Conservation (phyloP, 352 stramenopile species). For the Globisporangium canariense region DNA sequence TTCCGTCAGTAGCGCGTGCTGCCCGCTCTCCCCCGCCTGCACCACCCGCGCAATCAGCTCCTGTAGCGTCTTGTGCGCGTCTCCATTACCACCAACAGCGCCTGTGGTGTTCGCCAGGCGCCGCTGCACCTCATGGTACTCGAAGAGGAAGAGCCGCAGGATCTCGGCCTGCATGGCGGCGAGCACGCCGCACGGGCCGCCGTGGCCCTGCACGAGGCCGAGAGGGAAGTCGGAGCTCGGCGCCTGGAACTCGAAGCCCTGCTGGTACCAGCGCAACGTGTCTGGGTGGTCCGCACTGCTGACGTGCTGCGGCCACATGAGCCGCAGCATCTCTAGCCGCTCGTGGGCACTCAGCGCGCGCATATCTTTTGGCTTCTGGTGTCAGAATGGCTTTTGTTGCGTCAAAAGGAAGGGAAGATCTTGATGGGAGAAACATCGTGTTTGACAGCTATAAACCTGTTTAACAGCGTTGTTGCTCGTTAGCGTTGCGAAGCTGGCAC, state of each 20-base stretch:
- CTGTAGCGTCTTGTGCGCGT: constrained; percentile 9
- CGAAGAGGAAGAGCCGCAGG: constrained; percentile 53
- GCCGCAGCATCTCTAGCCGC: constrained; percentile 14
- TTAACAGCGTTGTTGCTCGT: background rate
- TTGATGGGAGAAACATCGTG: background rate
- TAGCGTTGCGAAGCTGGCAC: too few relatives aligned
- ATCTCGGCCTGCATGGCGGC: constrained; percentile 76
- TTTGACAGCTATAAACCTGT: background rate
- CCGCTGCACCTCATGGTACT: constrained; percentile 13
- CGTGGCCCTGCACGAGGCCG: constrained; percentile 71
- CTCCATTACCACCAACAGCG: background rate
- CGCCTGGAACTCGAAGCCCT: constrained; percentile 52
- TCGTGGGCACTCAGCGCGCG: constrained; percentile 1
- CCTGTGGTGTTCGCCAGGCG: background rate
- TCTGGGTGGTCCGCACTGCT: constrained; percentile 20
- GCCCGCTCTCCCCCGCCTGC: constrained; percentile 1
- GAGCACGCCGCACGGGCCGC: constrained; percentile 79
- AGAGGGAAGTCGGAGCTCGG: constrained; percentile 32
- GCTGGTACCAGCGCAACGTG: constrained; percentile 46
- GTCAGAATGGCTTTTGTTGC: constrained; percentile 3
- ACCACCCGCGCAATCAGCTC: constrained; percentile 8
- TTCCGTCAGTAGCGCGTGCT: constrained; percentile 12
- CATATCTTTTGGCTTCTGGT: constrained; percentile 1
- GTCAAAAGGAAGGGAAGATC: background rate
- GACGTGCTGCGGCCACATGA: constrained; percentile 42